phyloP scores from a whole-genome alignment of 2,329 filamentous ascomycete genomes.

The Trichocomaceae sp. region DNA sequence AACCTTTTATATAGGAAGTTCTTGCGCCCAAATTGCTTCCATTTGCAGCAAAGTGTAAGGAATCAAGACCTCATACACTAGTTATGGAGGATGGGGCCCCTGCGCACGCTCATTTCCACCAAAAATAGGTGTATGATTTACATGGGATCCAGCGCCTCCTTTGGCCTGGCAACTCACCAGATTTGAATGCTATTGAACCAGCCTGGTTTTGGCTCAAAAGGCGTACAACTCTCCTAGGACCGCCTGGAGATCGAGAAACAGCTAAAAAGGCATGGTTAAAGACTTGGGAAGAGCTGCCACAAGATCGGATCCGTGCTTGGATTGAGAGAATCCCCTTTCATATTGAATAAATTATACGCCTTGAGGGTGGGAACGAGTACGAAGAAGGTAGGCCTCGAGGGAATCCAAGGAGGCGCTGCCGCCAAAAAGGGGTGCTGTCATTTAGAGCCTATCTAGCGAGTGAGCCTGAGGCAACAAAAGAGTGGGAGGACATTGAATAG shows the following conservation, averaged over 20 bases:
- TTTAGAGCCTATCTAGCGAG: not conserved
- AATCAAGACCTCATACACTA: too few relatives aligned
- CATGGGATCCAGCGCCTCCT: not conserved
- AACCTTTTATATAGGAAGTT: too few relatives aligned
- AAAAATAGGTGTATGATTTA: too few relatives aligned
- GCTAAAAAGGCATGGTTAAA: conserved; percentile 8
- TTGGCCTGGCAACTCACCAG: conserved; percentile 8
- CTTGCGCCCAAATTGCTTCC: too few relatives aligned
- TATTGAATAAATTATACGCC: conserved; percentile 11
- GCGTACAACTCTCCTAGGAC: not conserved
- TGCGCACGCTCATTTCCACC: too few relatives aligned
- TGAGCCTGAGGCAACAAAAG: not conserved
- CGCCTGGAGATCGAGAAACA: not conserved
- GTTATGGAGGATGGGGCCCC: too few relatives aligned
- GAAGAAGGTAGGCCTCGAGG: conserved; percentile 6
- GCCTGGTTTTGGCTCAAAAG: conserved; percentile 6
- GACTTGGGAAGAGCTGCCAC: conserved; percentile 1
- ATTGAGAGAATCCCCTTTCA: conserved; percentile 8
- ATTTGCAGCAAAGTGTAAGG: too few relatives aligned
- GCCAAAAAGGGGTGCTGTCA: not conserved
- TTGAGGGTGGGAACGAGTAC: conserved; percentile 11
- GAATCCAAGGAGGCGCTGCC: not conserved
- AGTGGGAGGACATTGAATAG: not conserved
- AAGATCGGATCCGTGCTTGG: conserved; percentile 8
- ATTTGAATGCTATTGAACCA: conserved; percentile 7